Base-by-base conservation (phyloP, 2,329 filamentous ascomycete species). In the Sporothrix euskadiensis region DNA sequence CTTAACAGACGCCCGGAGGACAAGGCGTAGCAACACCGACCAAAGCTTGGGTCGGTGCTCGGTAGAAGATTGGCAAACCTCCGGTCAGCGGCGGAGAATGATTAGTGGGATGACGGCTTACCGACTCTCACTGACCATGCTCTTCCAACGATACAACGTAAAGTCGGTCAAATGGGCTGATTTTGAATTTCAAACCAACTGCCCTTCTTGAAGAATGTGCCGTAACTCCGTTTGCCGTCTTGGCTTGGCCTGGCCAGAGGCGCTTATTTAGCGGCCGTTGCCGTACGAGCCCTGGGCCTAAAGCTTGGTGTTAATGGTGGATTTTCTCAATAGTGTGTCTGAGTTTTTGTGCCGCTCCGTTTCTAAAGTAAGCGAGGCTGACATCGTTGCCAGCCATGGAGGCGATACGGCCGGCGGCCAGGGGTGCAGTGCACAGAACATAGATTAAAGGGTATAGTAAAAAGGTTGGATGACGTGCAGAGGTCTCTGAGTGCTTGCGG, bases 381-480 rank as follows among this genome's bases (percentile, higher is more conserved):
- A 89, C 83, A 0, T 81, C 69, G 10, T 82, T 80, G 0, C 87
- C 86, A 0, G 87, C 85, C 86, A 92, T 90, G 26, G 85, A 85
- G 19, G 86, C 86, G 78, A 92, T 89, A 74, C 90, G 87, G 16
- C 89, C 89, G 0, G 88, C 84, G 4, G 90, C 89, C 0, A 93
- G 83, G 0, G 91, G 91, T 0, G 90, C 84, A 0, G 90, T 92
- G 78, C 90, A 91, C n/a, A 91, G 77, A 7, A 91, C 85, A 79
- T 92, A 92, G 75, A 92, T 89, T 76, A 90, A 78, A 0, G 91
- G 91, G 74, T 93, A 93, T 8, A 91, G 83, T 41, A 91, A 88
- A 75, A 92, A 89, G 9, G 88, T 84, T 5, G 84, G 85, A 74
- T 87, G 84, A 74, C 81, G 82, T 1, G 80, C 78, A 0, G 78